Evolutionary conservation across 352 stramenopile species (phyloP).

Genomic region (Globisporangium alternatum): DNA sequence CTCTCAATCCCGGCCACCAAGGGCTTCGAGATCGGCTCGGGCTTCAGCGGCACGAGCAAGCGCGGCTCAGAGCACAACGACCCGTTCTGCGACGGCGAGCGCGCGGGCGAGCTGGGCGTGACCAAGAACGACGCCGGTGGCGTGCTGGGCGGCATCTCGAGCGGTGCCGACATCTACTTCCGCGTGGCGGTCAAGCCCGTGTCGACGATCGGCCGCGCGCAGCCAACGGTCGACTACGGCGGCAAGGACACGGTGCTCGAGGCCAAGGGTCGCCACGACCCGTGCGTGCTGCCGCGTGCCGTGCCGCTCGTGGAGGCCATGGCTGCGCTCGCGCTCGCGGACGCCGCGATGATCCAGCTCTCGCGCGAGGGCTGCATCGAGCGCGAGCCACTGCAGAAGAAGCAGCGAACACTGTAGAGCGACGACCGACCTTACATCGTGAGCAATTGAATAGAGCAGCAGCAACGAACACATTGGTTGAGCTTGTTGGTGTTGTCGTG

Average conservation of each 20-base stretch:
- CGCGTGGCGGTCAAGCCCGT: conserved; percentile 99
- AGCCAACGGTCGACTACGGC: conserved; percentile 94
- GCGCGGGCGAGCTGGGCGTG: conserved; percentile 62
- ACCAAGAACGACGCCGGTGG: conserved; percentile 91
- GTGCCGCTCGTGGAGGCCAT: conserved; percentile 98
- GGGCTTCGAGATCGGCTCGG: conserved; percentile 97
- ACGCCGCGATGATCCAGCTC: conserved; percentile 96
- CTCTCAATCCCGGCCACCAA: conserved; percentile 99
- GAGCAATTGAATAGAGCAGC: background rate
- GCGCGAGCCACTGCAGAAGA: conserved; percentile 50
- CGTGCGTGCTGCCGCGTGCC: conserved; percentile 96
- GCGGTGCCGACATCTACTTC: conserved; percentile 98
- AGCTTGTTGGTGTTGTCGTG: background rate
- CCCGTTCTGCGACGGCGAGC: conserved; percentile 87
- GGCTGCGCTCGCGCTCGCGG: conserved; percentile 94
- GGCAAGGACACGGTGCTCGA: conserved; percentile 94
- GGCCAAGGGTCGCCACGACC: conserved; percentile 98
- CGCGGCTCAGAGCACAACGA: conserved; percentile 98
- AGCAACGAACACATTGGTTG: background rate
- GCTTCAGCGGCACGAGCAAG: conserved; percentile 95
- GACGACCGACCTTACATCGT: too few relatives aligned
- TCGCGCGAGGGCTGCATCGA: conserved; percentile 79
- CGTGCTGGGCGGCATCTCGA: conserved; percentile 98
- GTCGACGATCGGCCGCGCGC: conserved; percentile 96
- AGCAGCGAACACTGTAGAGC: conserved; percentile 47